phyloP scores from a whole-genome alignment of 2,329 filamentous ascomycete species.

The Septoria linicola region DNA sequence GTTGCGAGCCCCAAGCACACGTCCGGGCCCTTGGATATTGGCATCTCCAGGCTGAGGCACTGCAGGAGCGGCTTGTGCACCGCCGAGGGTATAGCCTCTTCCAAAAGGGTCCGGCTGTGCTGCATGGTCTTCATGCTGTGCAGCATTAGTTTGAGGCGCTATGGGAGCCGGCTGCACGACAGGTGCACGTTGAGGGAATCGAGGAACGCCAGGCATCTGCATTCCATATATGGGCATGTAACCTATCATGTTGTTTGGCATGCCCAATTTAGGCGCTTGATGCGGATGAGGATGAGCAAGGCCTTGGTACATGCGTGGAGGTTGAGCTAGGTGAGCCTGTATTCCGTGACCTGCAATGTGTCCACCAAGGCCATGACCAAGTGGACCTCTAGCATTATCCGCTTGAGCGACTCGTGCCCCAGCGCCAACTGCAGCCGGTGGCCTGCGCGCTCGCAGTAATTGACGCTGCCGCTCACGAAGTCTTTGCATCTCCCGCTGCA shows the following conservation, averaged over 20 bases:
- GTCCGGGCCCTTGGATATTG: conserved; percentile 1
- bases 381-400: background rate
- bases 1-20: conserved; percentile 12
- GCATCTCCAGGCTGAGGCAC: background rate
- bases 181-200: background rate
- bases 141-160: background rate
- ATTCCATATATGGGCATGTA: conserved; percentile 8
- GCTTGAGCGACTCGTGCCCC: background rate
- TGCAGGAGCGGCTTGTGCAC: background rate
- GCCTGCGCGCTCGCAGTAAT: background rate
- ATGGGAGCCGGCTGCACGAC: background rate
- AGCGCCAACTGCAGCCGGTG: background rate
- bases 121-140: background rate
- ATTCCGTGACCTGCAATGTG: conserved; percentile 12
- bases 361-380: conserved; percentile 13
- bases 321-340: conserved; percentile 15
- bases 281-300: conserved; percentile 11
- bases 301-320: conserved; percentile 11
- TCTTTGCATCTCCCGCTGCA: background rate
- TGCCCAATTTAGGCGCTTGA: conserved; percentile 3
- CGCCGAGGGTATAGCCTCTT: background rate
- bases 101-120: background rate
- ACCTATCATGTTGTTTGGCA: conserved; percentile 2
- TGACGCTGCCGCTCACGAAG: background rate
- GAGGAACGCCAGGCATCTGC: background rate